Conservation (phyloP, 2,329 filamentous ascomycete species). For the Aspergillus neoniger region DNA sequence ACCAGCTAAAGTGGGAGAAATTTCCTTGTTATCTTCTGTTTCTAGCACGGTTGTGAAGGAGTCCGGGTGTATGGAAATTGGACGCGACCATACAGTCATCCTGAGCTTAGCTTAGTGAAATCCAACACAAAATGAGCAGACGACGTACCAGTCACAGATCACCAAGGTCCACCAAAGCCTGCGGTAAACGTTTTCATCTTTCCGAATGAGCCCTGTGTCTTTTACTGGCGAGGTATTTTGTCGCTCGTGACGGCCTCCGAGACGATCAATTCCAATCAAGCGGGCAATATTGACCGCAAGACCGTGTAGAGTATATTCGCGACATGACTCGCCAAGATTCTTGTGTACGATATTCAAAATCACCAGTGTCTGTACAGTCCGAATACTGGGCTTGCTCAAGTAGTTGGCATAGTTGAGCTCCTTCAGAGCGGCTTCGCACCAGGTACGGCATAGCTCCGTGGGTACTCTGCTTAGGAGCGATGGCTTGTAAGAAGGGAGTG, state of each 20-base stretch:
- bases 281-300: neutral
- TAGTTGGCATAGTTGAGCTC: neutral
- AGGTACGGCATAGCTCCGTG: neutral
- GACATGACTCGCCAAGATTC: constrained; percentile 2
- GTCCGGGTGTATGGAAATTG: constrained; percentile 1
- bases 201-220: neutral
- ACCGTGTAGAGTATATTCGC: constrained; percentile 1
- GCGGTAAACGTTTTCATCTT: neutral
- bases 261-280: constrained; percentile 5
- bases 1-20: neutral
- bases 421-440: constrained; percentile 2
- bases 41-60: constrained; percentile 1
- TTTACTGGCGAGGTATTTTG: neutral
- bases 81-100: constrained; percentile 6
- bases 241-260: neutral
- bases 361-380: neutral
- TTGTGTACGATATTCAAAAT: constrained; percentile 6
- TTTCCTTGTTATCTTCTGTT: neutral
- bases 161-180: constrained; percentile 6
- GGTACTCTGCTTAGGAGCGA: neutral
- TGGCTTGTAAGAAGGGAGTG: neutral
- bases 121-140: neutral
- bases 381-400: constrained; percentile 1
- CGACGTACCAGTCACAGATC: neutral
- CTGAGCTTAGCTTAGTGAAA: neutral